phyloP scores from a whole-genome alignment of 1,284 basidiomycete species.

The Austroboletus niveus region DNA sequence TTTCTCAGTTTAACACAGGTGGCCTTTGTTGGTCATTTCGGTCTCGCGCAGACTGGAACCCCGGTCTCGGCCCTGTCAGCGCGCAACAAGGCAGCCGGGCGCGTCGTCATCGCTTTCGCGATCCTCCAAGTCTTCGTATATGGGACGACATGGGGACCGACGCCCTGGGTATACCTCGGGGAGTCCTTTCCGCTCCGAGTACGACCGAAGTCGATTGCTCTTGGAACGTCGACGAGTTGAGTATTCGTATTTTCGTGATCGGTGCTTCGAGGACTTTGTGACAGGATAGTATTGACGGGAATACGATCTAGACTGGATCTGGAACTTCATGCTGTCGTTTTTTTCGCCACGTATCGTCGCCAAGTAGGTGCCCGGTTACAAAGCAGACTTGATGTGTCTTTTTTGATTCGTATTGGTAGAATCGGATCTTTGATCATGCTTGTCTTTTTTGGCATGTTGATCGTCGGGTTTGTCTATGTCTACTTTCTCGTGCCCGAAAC shows the following conservation, averaged over 20 bases:
- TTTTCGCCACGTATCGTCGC: conserved; percentile 53
- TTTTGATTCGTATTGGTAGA: conserved; percentile 20
- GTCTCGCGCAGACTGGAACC: conserved; percentile 46
- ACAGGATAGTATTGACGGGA: no score
- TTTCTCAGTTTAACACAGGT: conserved; percentile 38
- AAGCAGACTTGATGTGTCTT: no score
- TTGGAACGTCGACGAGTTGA: conserved; percentile 52
- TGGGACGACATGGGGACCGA: conserved; percentile 55
- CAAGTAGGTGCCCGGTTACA: conserved; percentile 21
- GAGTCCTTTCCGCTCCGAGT: conserved; percentile 65
- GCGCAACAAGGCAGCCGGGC: conserved; percentile 46
- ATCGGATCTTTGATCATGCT: conserved; percentile 77
- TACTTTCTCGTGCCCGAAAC: conserved; percentile 35
- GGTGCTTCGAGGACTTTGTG: no score
- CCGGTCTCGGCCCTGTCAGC: conserved; percentile 39
- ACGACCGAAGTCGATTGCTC: conserved; percentile 58
- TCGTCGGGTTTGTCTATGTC: conserved; percentile 62
- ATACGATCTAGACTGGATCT: conserved; percentile 44
- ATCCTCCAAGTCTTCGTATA: conserved; percentile 59
- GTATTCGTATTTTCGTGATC: not conserved
- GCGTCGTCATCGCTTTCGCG: conserved; percentile 58
- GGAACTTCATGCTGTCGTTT: conserved; percentile 61
- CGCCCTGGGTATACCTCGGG: conserved; percentile 60
- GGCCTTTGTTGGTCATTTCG: conserved; percentile 70
- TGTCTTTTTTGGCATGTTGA: conserved; percentile 74